Conservation (phyloP, 192 early-diverging fungal genomes). For the Spinellus fusiger region DNA sequence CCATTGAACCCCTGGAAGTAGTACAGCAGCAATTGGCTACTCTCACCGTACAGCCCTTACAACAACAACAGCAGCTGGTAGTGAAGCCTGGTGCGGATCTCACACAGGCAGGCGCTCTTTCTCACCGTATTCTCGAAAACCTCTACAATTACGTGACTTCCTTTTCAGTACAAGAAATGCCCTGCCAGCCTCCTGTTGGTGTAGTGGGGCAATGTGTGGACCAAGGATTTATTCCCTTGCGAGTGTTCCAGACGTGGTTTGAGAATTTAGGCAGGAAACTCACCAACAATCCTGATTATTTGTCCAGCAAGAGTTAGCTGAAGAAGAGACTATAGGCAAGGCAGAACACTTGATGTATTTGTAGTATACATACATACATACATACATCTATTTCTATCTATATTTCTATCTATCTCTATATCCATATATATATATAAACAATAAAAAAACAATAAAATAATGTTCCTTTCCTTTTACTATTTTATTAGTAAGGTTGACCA, state of each 20-base stretch:
- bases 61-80: constrained; percentile 5
- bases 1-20: constrained; percentile 77
- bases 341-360: too few species aligned
- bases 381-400: not conserved
- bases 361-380: not conserved
- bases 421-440: not conserved
- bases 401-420: not conserved
- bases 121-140: constrained; percentile 56
- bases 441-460: not conserved
- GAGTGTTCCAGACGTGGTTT: constrained; percentile 80
- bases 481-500: too few species aligned
- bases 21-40: constrained; percentile 58
- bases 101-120: constrained; percentile 46
- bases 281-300: constrained; percentile 11
- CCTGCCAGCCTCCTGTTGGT: constrained; percentile 33
- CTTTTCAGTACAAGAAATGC: constrained; percentile 50
- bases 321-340: not conserved
- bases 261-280: constrained; percentile 64
- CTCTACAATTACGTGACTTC: constrained; percentile 76
- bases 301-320: not conserved
- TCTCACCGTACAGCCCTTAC: constrained; percentile 11
- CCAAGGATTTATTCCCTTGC: constrained; percentile 50
- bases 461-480: not conserved
- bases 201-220: constrained; percentile 47
- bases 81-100: constrained; percentile 12